Percentiles rank a stretch among this genome's conserved stretches.
Conservation (phyloP, 2,329 filamentous ascomycete species). For the Byssothecium circinans region DNA sequence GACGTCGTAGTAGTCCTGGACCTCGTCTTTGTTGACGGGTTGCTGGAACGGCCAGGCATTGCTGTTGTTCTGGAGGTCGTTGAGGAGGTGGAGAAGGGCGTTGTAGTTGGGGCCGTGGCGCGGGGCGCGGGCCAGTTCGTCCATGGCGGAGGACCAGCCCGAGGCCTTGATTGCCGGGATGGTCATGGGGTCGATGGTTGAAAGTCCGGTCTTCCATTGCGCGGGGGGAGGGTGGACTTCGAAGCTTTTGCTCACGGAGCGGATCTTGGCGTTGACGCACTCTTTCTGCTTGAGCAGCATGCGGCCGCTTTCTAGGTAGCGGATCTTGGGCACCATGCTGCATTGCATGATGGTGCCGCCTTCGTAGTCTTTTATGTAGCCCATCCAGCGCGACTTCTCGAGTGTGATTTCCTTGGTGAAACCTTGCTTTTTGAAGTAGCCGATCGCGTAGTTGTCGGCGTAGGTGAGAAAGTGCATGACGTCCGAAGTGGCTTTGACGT, state of each 20-base stretch:
- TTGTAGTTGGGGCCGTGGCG: conserved; percentile 97
- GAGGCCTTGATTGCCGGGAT: conserved; percentile 87
- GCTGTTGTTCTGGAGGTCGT: conserved; percentile 91
- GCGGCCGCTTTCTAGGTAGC: conserved; percentile 87
- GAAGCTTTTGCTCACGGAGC: conserved; percentile 85
- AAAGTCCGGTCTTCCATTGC: conserved; percentile 70
- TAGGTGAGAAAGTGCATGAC: conserved; percentile 99
- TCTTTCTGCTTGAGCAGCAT: conserved; percentile 99
- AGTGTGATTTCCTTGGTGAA: conserved; percentile 99
- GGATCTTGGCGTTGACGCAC: conserved; percentile 90
- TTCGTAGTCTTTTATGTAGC: conserved; percentile 99
- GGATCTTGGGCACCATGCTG: conserved; percentile 90
- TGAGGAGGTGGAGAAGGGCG: conserved; percentile 86
- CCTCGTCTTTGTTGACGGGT: conserved; percentile 92
- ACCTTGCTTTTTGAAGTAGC: conserved; percentile 98
- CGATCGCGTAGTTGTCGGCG: conserved; percentile 97
- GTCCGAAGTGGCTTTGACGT: conserved; percentile 92
- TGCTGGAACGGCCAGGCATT: conserved; percentile 93
- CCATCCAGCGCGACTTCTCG: conserved; percentile 92
- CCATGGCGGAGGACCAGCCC: conserved; percentile 97
- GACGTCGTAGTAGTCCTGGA: conserved; percentile 98
- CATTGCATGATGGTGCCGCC: conserved; percentile 99
- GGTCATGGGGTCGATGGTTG: conserved; percentile 75
- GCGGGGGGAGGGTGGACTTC: conserved; percentile 82
- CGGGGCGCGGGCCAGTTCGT: conserved; percentile 90